Conservation (phyloP, 106 monocot genomes). For the Posidonia australis region DNA sequence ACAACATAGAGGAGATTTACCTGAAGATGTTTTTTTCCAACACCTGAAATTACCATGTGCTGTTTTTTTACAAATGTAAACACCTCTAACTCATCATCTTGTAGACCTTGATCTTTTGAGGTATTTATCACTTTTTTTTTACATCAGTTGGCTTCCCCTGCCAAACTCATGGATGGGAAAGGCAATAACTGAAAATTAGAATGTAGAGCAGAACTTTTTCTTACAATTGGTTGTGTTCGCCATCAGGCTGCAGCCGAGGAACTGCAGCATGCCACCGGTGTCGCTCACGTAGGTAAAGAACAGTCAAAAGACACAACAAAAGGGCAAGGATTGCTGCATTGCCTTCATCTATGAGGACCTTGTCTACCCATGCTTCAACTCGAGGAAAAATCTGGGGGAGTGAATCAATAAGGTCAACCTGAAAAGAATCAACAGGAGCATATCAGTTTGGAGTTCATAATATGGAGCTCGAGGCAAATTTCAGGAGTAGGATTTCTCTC, state of each 20-base stretch:
- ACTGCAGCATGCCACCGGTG: constrained; percentile 50
- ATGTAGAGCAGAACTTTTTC: background rate
- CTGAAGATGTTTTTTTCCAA: no score
- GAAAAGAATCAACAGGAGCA: background rate
- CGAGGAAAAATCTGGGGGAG: constrained; percentile 59
- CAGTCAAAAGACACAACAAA: constrained; percentile 71
- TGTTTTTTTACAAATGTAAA: no score
- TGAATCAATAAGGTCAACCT: constrained; percentile 75
- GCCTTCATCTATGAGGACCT: constrained; percentile 77
- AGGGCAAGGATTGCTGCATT: constrained; percentile 77
- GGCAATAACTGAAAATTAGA: no score
- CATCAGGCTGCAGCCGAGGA: constrained; percentile 31
- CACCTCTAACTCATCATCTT: no score
- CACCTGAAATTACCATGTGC: no score
- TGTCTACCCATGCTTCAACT: constrained; percentile 81
- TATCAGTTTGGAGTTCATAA: background rate
- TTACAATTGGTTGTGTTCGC: constrained; percentile 5
- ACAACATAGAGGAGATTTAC: no score
- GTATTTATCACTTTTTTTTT: no score
- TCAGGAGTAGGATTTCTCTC: no score
- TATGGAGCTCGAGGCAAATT: background rate
- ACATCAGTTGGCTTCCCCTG: no score
- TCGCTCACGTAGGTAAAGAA: constrained; percentile 81
- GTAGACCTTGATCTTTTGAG: no score
- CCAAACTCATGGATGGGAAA: no score